A percentile compares a stretch with the other conserved stretches of the same genome.
Conservation (phyloP, 257 asterid genomes). For the Datura wrightii region DNA sequence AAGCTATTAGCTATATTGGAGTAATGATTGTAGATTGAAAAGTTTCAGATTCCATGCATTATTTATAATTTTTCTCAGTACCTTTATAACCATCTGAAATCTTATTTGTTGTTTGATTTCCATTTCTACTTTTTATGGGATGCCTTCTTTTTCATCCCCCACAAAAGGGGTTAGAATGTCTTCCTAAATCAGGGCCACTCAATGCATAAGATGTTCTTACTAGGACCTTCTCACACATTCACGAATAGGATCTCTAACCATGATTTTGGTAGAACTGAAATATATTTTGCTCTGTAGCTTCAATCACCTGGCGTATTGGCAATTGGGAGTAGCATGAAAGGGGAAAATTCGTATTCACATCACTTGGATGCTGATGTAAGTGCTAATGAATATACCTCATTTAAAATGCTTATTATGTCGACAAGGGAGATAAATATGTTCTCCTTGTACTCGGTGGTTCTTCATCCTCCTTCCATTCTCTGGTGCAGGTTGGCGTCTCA, state of each 20-base stretch:
- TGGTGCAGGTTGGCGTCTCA: slow-evolving; percentile 92
- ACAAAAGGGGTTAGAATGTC: background rate
- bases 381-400: background rate
- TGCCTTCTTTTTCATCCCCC: background rate
- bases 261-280: background rate
- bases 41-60: background rate
- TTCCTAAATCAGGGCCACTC: background rate
- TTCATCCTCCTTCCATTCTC: slow-evolving; percentile 35
- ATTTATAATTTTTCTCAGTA: background rate
- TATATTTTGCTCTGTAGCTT: slow-evolving; percentile 64
- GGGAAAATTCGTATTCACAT: slow-evolving; percentile 96
- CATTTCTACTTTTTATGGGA: slow-evolving; percentile 9
- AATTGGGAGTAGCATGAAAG: slow-evolving; percentile 97
- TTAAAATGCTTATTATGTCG: background rate
- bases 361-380: slow-evolving; percentile 96
- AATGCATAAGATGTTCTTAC: background rate
- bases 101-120: background rate
- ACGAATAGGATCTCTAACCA: too few species aligned
- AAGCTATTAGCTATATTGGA: background rate
- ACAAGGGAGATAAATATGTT: slow-evolving; percentile 15
- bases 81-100: slow-evolving; percentile 26
- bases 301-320: slow-evolving; percentile 97
- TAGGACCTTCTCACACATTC: background rate
- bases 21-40: background rate
- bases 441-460: slow-evolving; percentile 24